Conservation (phyloP, 805 yeast species). For the Schwanniomyces sp. region DNA sequence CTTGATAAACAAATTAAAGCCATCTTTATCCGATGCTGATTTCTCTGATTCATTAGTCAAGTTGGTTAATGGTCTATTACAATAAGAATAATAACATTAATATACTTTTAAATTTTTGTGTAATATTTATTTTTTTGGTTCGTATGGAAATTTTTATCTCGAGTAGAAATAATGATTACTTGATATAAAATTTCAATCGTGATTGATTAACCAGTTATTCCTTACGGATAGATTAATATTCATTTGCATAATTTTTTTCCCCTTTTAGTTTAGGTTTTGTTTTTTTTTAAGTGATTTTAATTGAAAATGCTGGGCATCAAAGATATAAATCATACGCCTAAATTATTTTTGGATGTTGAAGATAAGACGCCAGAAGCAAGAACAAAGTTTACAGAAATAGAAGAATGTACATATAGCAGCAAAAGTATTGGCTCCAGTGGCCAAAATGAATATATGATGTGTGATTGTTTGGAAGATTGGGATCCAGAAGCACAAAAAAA, state of each 20-base stretch:
- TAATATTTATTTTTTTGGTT: not conserved
- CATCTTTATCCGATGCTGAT: constrained; percentile 7
- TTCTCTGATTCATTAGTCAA: constrained; percentile 17
- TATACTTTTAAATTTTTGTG: not conserved
- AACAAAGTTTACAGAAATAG: constrained; percentile 53
- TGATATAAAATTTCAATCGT: not conserved
- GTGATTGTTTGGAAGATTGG: constrained; percentile 75
- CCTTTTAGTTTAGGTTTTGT: not conserved
- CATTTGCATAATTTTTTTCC: not conserved
- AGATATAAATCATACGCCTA: constrained; percentile 6
- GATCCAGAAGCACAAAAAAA: constrained; percentile 38
- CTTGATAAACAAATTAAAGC: constrained; percentile 3
- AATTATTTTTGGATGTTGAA: constrained; percentile 39
- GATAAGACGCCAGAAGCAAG: constrained; percentile 72
- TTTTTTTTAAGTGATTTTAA: not conserved
- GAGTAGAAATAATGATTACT: not conserved
- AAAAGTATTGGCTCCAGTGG: constrained; percentile 68
- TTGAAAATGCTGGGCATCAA: constrained; percentile 7
- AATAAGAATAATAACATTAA: not conserved
- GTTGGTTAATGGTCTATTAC: constrained; percentile 11
- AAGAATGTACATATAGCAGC: constrained; percentile 60
- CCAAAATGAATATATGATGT: constrained; percentile 81
- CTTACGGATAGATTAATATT: not conserved
- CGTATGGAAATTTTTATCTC: constrained; percentile 1
- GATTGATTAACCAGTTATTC: not conserved